Evolutionary conservation across 2,329 filamentous ascomycete species (phyloP).

Genomic region (Mycogone perniciosa): DNA sequence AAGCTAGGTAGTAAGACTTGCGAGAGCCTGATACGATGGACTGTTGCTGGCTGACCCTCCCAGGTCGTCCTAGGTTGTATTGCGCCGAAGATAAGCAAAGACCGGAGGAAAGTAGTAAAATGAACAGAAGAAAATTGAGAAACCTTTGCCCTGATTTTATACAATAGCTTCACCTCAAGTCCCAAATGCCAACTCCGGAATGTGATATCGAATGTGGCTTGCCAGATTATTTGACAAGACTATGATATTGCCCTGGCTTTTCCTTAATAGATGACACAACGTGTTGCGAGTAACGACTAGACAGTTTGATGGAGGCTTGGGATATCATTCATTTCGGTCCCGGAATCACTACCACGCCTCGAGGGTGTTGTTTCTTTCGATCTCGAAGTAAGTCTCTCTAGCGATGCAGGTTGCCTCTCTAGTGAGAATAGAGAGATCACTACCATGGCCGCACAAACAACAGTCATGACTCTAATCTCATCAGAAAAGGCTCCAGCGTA

Average conservation of each 20-base stretch:
- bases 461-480: conserved; percentile 41
- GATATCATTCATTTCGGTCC: conserved; percentile 30
- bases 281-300: conserved; percentile 8
- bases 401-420: conserved; percentile 34
- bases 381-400: conserved; percentile 25
- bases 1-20: too few species aligned
- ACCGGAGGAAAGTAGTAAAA: neutral
- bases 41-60: too few species aligned
- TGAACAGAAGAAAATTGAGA: neutral
- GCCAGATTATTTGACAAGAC: neutral
- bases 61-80: too few species aligned
- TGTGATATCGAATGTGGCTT: neutral
- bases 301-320: conserved; percentile 17
- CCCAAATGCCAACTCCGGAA: neutral
- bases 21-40: too few species aligned
- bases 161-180: conserved; percentile 1
- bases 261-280: neutral
- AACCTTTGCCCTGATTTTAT: neutral
- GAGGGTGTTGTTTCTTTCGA: conserved; percentile 25
- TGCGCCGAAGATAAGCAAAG: neutral
- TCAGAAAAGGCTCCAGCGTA: conserved; percentile 42
- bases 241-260: too few species aligned
- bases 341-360: conserved; percentile 32
- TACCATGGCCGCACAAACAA: conserved; percentile 37
- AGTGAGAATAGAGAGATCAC: conserved; percentile 38